These are phyloP conservation scores for Begonia loranthoides DNA, from an alignment of 306 rosid species.

Conservation along the genomic window DNA sequence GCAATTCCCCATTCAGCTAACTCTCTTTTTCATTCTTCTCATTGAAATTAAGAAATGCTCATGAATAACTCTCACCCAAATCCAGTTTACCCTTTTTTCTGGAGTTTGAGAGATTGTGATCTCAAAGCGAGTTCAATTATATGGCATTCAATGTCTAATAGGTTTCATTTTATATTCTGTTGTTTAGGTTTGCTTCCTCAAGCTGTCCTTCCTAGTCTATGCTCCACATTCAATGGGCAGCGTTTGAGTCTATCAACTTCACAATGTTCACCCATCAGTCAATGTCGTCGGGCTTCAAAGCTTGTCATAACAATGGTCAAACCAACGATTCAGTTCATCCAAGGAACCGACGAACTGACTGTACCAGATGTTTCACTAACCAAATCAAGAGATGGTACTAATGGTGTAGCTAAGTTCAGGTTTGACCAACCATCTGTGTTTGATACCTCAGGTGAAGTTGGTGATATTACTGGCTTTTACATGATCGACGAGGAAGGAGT, in stretches of 20 bases:
- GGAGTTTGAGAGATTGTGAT: background rate
- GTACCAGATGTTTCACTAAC: conserved; percentile 87
- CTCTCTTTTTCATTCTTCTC: background rate
- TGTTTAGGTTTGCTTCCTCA: conserved; percentile 29
- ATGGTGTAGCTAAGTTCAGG: conserved; percentile 83
- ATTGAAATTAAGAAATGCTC: background rate
- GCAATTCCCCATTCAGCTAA: too few species aligned
- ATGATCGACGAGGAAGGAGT: conserved; percentile 98
- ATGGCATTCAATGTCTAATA: background rate
- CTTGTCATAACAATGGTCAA: conserved; percentile 41
- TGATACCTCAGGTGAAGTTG: conserved; percentile 89
- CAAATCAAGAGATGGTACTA: conserved; percentile 86
- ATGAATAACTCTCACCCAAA: background rate
- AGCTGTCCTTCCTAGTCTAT: conserved; percentile 27
- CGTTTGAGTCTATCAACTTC: conserved; percentile 24
- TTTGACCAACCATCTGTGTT: conserved; percentile 94
- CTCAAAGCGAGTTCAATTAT: background rate
- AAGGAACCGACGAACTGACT: conserved; percentile 94
- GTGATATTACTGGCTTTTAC: conserved; percentile 90
- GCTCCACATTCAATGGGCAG: conserved; percentile 58
- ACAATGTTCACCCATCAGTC: conserved; percentile 22
- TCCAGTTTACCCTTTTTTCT: background rate
- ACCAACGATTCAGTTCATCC: conserved; percentile 87
- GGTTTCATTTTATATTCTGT: background rate
- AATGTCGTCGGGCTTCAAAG: conserved; percentile 7